Evolutionary conservation across 768 basidiomycete species (phyloP), one percentile per base, ranked within the genome.

Genomic region (Collybia nuda): DNA sequence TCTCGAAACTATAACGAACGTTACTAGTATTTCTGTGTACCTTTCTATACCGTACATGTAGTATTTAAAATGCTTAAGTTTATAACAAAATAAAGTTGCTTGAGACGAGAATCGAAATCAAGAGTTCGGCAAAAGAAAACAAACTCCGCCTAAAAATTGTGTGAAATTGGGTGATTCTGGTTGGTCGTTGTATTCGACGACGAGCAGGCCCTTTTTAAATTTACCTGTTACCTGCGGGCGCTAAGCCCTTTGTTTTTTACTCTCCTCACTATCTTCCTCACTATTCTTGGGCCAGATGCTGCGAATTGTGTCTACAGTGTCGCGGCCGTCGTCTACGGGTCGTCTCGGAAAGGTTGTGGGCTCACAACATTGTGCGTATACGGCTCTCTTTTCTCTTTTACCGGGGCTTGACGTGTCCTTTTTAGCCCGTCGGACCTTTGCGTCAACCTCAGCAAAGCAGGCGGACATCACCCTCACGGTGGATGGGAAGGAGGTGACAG

Each of bases 401-500:
- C 32, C 7, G 14, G 5, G 39, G 40, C 37, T 48, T 40, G 7
- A 32, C 32, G 50, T 47, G 8, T 37, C 17, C 18, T 32, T 21
- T 57, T 8, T 44, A 88, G 88, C 76, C 61, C 78, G 77, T 54
- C 76, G 86, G 53, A 73, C 77, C 28, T 78, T 91, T 64, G 72
- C 85, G 9, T 86, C 90, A 35, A 80, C 86, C 1, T 78, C 87
- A 15, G 67, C 77, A 51, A 76, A 81, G 50, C 79, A 77, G 60
- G 88, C 87, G 40, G 89, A 93, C 57, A 87, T 98, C 58, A 96
- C 93, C 26, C 73, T 98, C 24, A 96, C 94, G 1, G 87, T 98
- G 37, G 95, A 99, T 69, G 96, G 96, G 56, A 97, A 95, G 71
- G 89, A 94, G 73, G 94, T 99, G 18, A 94, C 93, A 2, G 94